These are phyloP conservation scores for Xylariomycetidae sp. DNA, from an alignment of 2,329 filamentous ascomycete genomes.

Conservation along the genomic window DNA sequence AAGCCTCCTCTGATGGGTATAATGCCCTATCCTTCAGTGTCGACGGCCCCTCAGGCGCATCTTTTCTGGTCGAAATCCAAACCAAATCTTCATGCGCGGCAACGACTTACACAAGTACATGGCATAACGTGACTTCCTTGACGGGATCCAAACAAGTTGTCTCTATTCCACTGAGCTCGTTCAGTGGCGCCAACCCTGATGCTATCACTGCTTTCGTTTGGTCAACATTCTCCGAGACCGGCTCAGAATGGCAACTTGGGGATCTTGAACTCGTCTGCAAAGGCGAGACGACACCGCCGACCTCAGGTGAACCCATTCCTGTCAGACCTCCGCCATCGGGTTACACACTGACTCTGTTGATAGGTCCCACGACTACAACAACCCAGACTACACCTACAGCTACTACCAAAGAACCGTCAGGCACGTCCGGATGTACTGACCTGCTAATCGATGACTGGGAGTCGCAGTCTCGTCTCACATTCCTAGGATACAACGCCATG, in stretches of 20 bases:
- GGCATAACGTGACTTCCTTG: slow-evolving; percentile 35
- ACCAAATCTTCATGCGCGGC: slow-evolving; percentile 15
- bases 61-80: slow-evolving; percentile 24
- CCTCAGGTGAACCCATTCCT: too few species aligned
- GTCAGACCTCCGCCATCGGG: too few species aligned
- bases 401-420: slow-evolving; percentile 1
- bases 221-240: slow-evolving; percentile 23
- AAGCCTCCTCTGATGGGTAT: slow-evolving; percentile 14
- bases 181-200: slow-evolving; percentile 42
- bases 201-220: slow-evolving; percentile 39
- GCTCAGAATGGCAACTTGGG: slow-evolving; percentile 43
- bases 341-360: too few species aligned
- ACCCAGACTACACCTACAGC: slow-evolving; percentile 2
- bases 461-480: slow-evolving; percentile 55
- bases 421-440: slow-evolving; percentile 28
- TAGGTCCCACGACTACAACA: slow-evolving; percentile 7
- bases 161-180: slow-evolving; percentile 40
- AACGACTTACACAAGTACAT: slow-evolving; percentile 32
- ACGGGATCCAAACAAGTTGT: slow-evolving; percentile 44
- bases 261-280: slow-evolving; percentile 40
- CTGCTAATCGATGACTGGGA: slow-evolving; percentile 54
- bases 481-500: slow-evolving; percentile 55
- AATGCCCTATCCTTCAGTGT: slow-evolving; percentile 22
- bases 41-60: slow-evolving; percentile 24
- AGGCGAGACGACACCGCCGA: slow-evolving; percentile 10